A percentile compares a stretch with the other conserved stretches of the same genome.
These are phyloP conservation scores for Jatropha podagrica DNA, from an alignment of 441 rosid genomes.

Conservation along the genomic window DNA sequence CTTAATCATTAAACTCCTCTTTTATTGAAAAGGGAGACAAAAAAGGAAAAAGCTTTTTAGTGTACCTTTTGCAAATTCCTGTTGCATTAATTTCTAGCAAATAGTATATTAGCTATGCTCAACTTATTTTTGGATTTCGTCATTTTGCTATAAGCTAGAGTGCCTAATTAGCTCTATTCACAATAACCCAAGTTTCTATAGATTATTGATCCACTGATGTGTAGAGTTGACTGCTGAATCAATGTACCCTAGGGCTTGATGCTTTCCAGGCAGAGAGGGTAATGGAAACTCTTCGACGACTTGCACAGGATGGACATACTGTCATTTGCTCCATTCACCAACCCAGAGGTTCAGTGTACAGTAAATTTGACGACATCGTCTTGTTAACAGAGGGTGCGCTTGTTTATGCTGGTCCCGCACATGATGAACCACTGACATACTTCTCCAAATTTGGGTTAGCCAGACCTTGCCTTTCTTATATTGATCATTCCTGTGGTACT, in stretches of 20 bases:
- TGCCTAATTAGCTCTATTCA: background rate
- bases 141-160: background rate
- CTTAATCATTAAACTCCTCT: background rate
- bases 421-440: constrained; percentile 67
- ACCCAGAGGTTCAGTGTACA: constrained; percentile 89
- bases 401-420: constrained; percentile 92
- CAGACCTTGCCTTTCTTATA: constrained; percentile 26
- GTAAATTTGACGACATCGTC: constrained; percentile 84
- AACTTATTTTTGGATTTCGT: background rate
- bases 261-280: constrained; percentile 97
- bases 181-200: background rate
- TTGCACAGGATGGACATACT: constrained; percentile 91
- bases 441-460: constrained; percentile 83
- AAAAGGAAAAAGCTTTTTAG: background rate
- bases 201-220: background rate
- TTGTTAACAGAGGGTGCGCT: constrained; percentile 75
- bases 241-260: constrained; percentile 71
- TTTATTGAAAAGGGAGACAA: background rate
- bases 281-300: constrained; percentile 87
- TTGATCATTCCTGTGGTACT: constrained; percentile 17
- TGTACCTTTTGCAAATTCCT: background rate
- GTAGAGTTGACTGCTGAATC: constrained; percentile 7
- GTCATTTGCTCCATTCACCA: constrained; percentile 97
- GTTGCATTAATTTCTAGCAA: constrained; percentile 1
- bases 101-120: no score